These are phyloP conservation scores for Fusarium verrucosum DNA, from an alignment of 2,329 filamentous ascomycete genomes.

Conservation along the genomic window DNA sequence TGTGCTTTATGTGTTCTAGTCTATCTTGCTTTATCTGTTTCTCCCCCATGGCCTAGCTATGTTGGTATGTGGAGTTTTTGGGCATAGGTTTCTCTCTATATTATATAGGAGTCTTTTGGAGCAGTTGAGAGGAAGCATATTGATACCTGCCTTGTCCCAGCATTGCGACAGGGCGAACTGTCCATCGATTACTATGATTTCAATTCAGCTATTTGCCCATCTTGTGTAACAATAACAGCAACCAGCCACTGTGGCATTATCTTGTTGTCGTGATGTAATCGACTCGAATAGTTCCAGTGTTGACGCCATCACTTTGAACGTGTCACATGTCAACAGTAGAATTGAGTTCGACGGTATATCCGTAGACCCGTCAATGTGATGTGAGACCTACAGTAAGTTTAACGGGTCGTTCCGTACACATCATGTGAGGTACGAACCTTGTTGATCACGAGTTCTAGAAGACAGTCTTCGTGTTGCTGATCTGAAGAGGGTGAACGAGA, in stretches of 20 bases:
- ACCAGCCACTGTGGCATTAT: background rate
- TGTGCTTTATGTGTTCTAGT: slow-evolving; percentile 4
- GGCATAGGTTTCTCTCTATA: slow-evolving; percentile 7
- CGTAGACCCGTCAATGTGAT: background rate
- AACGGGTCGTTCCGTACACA: slow-evolving; percentile 2
- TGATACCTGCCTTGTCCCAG: slow-evolving; percentile 24
- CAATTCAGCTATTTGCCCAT: background rate
- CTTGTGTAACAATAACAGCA: background rate
- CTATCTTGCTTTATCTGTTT: slow-evolving; percentile 8
- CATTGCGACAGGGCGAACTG: slow-evolving; percentile 18
- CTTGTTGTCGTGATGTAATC: slow-evolving; percentile 17
- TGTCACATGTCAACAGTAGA: background rate
- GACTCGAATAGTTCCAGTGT: background rate
- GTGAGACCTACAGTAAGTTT: background rate
- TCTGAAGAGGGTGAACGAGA: background rate
- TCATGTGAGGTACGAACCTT: background rate
- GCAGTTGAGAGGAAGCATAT: slow-evolving; percentile 21
- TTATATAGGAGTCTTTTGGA: slow-evolving; percentile 4
- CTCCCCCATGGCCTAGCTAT: background rate
- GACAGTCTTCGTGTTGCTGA: background rate
- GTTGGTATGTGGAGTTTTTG: slow-evolving; percentile 24
- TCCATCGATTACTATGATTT: slow-evolving; percentile 1
- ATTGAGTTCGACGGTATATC: background rate
- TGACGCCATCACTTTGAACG: background rate
- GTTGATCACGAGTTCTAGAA: background rate